These are phyloP conservation scores for Thelonectria discophora DNA, from an alignment of 2,329 filamentous ascomycete genomes.

Conservation along the genomic window DNA sequence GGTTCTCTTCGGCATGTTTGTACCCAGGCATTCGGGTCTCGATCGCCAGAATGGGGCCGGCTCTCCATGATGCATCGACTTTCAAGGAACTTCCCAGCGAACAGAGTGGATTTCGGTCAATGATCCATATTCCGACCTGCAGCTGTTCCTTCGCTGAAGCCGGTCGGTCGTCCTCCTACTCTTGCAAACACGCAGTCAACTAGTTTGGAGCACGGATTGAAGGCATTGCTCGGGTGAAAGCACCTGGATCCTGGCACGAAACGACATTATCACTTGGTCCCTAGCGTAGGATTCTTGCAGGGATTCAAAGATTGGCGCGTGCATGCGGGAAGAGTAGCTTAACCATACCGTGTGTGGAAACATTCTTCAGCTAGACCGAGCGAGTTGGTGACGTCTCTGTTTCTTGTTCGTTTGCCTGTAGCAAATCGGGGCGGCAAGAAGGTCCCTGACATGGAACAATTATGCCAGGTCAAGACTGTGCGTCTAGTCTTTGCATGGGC, in stretches of 20 bases:
- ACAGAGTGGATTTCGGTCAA: conserved; percentile 1
- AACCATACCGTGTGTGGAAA: conserved; percentile 4
- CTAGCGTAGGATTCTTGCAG: conserved; percentile 1
- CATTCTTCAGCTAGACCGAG: background rate
- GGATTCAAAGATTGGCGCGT: conserved; percentile 15
- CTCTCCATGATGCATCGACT: conserved; percentile 15
- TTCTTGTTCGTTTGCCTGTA: background rate
- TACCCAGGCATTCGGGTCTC: conserved; percentile 30
- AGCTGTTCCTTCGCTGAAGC: no score
- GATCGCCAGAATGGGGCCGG: conserved; percentile 18
- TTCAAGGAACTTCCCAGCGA: conserved; percentile 13
- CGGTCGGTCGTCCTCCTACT: background rate
- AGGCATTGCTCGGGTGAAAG: background rate
- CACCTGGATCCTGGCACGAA: conserved; percentile 10
- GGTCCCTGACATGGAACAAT: background rate
- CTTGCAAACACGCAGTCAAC: conserved; percentile 11
- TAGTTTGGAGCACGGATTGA: background rate
- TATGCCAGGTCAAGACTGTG: background rate
- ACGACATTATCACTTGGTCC: background rate
- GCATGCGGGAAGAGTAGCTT: conserved; percentile 13
- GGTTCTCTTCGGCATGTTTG: conserved; percentile 16
- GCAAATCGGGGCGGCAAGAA: background rate
- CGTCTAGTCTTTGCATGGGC: background rate
- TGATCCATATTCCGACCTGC: background rate
- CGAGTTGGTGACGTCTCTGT: conserved; percentile 9